Evolutionary conservation across 768 basidiomycete genomes (phyloP).

Genomic region (Amanita subjunquillea): DNA sequence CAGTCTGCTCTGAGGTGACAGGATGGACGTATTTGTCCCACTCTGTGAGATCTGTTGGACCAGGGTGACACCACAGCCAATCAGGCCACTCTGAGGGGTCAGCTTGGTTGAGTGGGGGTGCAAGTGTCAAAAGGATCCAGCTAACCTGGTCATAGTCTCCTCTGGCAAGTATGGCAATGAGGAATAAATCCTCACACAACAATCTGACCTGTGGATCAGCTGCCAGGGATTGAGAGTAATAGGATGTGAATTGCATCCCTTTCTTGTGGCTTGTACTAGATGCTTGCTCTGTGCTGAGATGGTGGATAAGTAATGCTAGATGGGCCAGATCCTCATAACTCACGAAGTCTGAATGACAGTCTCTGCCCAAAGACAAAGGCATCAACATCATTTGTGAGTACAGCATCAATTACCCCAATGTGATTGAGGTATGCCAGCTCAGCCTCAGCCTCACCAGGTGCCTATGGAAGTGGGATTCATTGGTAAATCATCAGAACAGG

Average conservation of each 20-base stretch:
- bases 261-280: no score
- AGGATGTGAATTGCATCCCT: not conserved
- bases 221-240: not conserved
- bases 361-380: not conserved
- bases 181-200: not conserved
- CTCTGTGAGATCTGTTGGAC: not conserved
- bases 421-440: not conserved
- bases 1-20: not conserved
- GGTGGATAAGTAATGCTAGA: not conserved
- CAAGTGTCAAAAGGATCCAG: not conserved
- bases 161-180: not conserved
- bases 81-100: not conserved
- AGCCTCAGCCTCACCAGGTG: not conserved
- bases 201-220: not conserved
- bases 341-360: not conserved
- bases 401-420: not conserved
- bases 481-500: not conserved
- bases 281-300: not conserved
- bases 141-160: not conserved
- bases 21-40: not conserved
- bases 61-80: not conserved
- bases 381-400: not conserved
- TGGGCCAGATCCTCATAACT: not conserved
- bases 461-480: not conserved
- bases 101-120: not conserved